Base-by-base conservation (phyloP, 1,139 yeast genomes). In the Nakaseomyces glabratus region DNA sequence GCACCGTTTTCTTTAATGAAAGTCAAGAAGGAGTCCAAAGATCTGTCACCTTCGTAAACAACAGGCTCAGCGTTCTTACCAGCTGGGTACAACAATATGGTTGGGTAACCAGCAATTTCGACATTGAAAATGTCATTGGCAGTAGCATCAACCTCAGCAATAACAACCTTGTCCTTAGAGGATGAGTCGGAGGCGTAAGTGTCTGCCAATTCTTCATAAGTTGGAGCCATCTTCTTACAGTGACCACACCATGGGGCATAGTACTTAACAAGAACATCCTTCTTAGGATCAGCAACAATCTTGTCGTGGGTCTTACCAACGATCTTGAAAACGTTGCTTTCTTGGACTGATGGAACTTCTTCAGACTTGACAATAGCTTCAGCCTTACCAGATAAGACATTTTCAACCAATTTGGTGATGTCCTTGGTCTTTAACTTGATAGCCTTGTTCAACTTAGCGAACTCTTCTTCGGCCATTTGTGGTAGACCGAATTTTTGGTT, bases 241-340 rank as follows among this genome's bases (percentile, higher is more conserved):
- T 88, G 97, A 34, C 97, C 96, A 69, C 98, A 88, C 98, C 98
- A 90, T 64, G 95, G 95, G 38, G 98, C 98, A 58, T 84, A 90
- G 66, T 82, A 88, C 68, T 88, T 85, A 48, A 90, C 88, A 48
- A 90, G 68, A 35, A 90, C 88, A 60, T 90, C 97, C 69, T 84
- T 85, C 40, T 70, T 60, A 35, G 67, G 64, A 55, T 86, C 88
- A 24, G 68, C 65, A 42, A 84, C 71, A 44, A 84, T 64, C 22
- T 72, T 73, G 32, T 79, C 78, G 62, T 84, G 90, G 59, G 78
- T 85, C 65, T 77, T 75, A 51, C 86, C 95, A 42, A 90, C 97
- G 47, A 90, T 72, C 54, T 76, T 78, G 59, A 66, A 67, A 38
- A 86, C 95, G 35, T 82, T 71, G 38, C 73, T 71, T 38, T 77